phyloP scores from a whole-genome alignment of 2,329 filamentous ascomycete species.

The Aspergillus chevalieri region DNA sequence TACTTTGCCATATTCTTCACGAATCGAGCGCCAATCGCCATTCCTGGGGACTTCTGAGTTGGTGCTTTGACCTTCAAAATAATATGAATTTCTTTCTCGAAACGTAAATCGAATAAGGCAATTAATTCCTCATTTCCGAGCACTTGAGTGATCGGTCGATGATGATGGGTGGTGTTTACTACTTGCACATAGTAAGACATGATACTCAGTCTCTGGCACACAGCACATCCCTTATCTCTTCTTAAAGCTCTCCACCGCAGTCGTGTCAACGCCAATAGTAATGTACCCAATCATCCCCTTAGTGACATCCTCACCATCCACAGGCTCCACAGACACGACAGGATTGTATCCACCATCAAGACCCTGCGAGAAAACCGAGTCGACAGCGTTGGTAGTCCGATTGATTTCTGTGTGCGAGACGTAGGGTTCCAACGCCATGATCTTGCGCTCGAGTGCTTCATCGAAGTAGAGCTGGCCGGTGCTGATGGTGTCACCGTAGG shows the following conservation, averaged over 20 bases:
- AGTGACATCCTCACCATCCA: constrained; percentile 27
- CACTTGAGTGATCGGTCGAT: too few relatives aligned
- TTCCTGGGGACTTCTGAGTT: too few relatives aligned
- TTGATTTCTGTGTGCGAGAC: constrained; percentile 28
- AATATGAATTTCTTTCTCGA: too few relatives aligned
- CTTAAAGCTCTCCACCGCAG: constrained; percentile 6
- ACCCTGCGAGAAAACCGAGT: constrained; percentile 7
- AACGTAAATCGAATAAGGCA: too few relatives aligned
- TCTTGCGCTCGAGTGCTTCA: constrained; percentile 21
- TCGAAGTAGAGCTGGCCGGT: constrained; percentile 30
- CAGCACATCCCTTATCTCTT: not conserved
- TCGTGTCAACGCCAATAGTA: constrained; percentile 29
- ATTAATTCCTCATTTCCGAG: too few relatives aligned
- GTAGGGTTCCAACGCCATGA: constrained; percentile 33
- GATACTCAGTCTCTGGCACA: too few relatives aligned
- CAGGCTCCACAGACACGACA: constrained; percentile 23
- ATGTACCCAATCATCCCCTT: constrained; percentile 35
- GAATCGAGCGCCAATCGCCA: too few relatives aligned
- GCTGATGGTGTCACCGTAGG: constrained; percentile 19
- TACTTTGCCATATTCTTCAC: too few relatives aligned
- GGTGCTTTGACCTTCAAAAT: too few relatives aligned
- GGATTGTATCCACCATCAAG: constrained; percentile 24
- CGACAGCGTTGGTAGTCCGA: constrained; percentile 27
- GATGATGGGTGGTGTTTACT: too few relatives aligned
- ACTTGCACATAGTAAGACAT: too few relatives aligned